Evolutionary conservation across 2,329 filamentous ascomycete genomes (phyloP), one percentile per base, ranked within the genome.

Genomic region (Lachnellula subtilissima): DNA sequence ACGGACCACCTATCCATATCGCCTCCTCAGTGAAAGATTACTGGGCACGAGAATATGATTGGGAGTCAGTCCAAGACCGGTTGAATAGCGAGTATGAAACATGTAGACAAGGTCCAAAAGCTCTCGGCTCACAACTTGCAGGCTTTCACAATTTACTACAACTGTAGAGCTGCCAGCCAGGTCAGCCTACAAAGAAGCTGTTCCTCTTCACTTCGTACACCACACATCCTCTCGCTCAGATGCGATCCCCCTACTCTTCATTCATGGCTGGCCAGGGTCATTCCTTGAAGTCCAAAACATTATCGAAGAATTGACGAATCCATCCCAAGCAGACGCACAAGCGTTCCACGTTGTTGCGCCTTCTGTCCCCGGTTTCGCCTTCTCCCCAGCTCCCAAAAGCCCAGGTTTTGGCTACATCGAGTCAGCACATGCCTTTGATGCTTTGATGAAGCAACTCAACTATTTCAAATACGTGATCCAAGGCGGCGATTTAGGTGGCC

Each of bases 271-370:
- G 74, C 74, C 75, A 1, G 73, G 74, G 0, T 72, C 68, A 4
- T 75, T 76, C 48, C 57, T 74, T 5, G 74, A 77, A 61, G 65
- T 69, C 2, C 52, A 51, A 12, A 65, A 65, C 22, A 63, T 76
- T 28, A 60, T 75, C 35, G 59, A 67, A 1, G 53, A 56, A 1
- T 64, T 75, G 8, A 66, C 67, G 1, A 58, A 64, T 9, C 68
- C 69, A 0, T 23, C 61, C 0, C 51, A 61, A 7, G 50, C 61
- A 4, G 48, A 55, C 2, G 14, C 57, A 5, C 72, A 70, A 4
- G 69, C 75, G 1, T 79, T 77, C 63, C 74, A 79, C 60, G 66
- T 79, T 37, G 71, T 80, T 1, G 74, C 73, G 0, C 78, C 78
- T 4, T 74, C 71, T 4, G 61, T 74, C 1, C 75, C 75, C 0